phyloP scores from a whole-genome alignment of 352 stramenopile genomes.

The Globisporangium splendens region DNA sequence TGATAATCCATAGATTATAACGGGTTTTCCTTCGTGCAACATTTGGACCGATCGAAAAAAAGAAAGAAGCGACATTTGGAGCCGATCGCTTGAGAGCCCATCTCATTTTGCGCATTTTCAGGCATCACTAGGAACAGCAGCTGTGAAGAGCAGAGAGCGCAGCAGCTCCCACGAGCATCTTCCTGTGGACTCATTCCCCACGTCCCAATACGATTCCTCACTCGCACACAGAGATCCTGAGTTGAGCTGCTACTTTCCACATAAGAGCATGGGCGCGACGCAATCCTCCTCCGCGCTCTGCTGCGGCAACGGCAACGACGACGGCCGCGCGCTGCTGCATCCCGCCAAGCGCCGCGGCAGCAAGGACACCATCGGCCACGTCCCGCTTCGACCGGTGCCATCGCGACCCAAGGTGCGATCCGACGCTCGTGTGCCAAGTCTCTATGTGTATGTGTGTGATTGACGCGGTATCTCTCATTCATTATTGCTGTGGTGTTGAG shows the following conservation, averaged over 20 bases:
- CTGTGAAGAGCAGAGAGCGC: neutral
- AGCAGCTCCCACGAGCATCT: neutral
- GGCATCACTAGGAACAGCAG: neutral
- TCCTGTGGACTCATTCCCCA: neutral
- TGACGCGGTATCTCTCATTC: constrained; percentile 21
- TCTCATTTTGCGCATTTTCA: constrained; percentile 1
- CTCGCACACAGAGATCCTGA: neutral
- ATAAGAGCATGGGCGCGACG: constrained; percentile 27
- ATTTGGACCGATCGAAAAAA: neutral
- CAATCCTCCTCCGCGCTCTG: constrained; percentile 46
- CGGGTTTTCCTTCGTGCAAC: neutral
- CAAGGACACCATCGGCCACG: constrained; percentile 37
- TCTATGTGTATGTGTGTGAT: constrained; percentile 3
- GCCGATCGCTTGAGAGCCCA: neutral
- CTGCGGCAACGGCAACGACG: constrained; percentile 35
- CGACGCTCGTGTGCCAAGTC: constrained; percentile 1
- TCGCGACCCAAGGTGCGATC: constrained; percentile 21
- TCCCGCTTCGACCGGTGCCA: constrained; percentile 20
- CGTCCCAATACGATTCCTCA: neutral
- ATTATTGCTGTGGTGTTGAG: neutral
- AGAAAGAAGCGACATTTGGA: neutral
- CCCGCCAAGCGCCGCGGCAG: constrained; percentile 34
- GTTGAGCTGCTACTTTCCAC: neutral
- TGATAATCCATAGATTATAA: neutral
- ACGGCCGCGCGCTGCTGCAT: constrained; percentile 29